Evolutionary conservation across 2,329 filamentous ascomycete species (phyloP), one percentile per base, ranked within the genome.

Genomic region (Aspergillus phoenicis): DNA sequence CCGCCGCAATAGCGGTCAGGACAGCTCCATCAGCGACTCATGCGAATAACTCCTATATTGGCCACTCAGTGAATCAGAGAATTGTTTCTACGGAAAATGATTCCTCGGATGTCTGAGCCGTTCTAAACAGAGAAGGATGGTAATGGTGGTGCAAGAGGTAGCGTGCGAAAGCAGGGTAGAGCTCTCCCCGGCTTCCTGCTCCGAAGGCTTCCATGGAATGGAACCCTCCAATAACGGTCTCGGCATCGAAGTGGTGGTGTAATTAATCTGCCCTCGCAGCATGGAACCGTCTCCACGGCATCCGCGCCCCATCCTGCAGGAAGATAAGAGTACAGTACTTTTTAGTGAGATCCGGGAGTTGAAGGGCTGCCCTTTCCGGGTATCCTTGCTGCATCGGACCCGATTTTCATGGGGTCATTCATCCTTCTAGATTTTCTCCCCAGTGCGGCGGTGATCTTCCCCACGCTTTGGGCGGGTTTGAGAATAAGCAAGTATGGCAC

Each of bases 181-280:
- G 49, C 51, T 61, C 38, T 43, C 57, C 60, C 60, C 52, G 60
- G 39, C 52, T 47, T 62, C 24, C 54, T 33, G 17, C 24, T 43
- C 52, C 48, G 52, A 45, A 38, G 11, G 38, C n/a, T 26, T 41
- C 56, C 52, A 58, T 41, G 57, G 62, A 57, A 64, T 59, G 45
- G 39, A 10, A 51, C 33, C 57, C 60, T 61, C 64, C 62, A 66
- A 66, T 66, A 17, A 52, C 57, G 26, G 51, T 48, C 64, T 64
- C 62, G 62, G 62, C 62, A 64, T 61, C 59, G 24, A 39, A 65
- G 57, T 64, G 62, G 56, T 62, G 62, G 62, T 64, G 64, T 64
- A 59, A 62, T 64, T 64, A 59, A 62, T 64, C 57, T 52, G 47
- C 38, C 49, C 38, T 59, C 49, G 52, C 54, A 47, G 58, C 39